Evolutionary conservation across 1,284 basidiomycete genomes (phyloP), one percentile per base, ranked within the genome.

Genomic region (Anthracocystis walkeri): DNA sequence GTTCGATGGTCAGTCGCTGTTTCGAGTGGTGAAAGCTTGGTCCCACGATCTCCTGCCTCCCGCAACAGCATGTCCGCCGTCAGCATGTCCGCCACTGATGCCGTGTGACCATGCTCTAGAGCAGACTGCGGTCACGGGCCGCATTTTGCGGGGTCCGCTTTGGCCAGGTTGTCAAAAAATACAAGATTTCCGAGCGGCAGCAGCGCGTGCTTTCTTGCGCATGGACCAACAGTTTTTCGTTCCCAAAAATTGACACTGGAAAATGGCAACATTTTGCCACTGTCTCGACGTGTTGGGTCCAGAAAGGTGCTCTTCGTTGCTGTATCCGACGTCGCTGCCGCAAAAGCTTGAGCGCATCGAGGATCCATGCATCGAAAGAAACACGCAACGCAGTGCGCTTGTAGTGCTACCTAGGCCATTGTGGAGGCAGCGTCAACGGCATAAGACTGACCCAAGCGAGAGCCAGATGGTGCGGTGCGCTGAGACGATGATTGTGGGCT

Each of bases 171-270:
- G 35, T 38, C 14, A 55, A 33, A 45, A 27, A 11, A 27, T 10
- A 20, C 14, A 44, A 57, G 58, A 52, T 61, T 61, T 67, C 54
- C 54, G 58, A 56, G 54, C 20, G 3, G 31, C 20, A 23, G 54
- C 54, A 23, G 54, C 54, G 54, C 54, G 54, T 45, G 44, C 16
- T 41, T 23, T 16, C 11, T 45, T 33, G 67, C 68, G 68, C 68
- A 44, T 65, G 68, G 68, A 71, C 68, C 68, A 71, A 65, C 68
- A 42, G 40, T 50, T 59, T 41, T 44, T 31, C 6, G 33, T 1
- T 14, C 55, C 52, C 61, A 45, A 64, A 70, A 60, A 56, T 40
- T 29, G n/a, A 25, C 25, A 21, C 42, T 5, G 21, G 20, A n/a
- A 31, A 56, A 35, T 21, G 23, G 29, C 50, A 40, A 38, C 50